Evolutionary conservation across 176 grass and related monocot genomes (phyloP).

Genomic region (Paspalum vaginatum): DNA sequence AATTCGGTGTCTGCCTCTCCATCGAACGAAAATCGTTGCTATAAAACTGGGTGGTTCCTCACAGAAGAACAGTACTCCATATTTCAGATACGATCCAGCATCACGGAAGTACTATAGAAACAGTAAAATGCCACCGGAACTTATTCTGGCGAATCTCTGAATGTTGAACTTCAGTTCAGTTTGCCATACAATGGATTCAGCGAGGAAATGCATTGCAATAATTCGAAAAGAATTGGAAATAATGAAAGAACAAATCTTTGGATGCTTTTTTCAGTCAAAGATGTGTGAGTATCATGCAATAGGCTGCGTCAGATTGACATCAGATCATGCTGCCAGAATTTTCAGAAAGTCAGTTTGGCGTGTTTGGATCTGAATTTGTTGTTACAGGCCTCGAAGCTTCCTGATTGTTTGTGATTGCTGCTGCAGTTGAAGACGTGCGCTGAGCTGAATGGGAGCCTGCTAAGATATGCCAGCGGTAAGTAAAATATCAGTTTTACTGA

Average conservation of each 20-base stretch:
- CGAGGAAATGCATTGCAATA: constrained; percentile 49
- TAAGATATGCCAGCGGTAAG: constrained; percentile 10
- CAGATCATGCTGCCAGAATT: constrained; percentile 17
- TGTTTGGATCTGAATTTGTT: constrained; percentile 50
- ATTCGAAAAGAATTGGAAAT: constrained; percentile 62
- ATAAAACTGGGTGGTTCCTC: background rate
- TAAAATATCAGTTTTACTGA: background rate
- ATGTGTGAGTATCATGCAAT: constrained; percentile 42
- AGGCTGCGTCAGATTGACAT: constrained; percentile 35
- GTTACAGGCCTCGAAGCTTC: constrained; percentile 36
- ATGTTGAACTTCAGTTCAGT: constrained; percentile 36
- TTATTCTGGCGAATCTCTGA: constrained; percentile 30
- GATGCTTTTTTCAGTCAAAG: constrained; percentile 59
- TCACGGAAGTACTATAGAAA: background rate
- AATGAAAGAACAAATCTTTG: constrained; percentile 64
- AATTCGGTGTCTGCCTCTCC: background rate
- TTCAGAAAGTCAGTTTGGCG: constrained; percentile 48
- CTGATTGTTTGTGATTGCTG: constrained; percentile 32
- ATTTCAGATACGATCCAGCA: background rate
- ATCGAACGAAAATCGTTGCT: background rate
- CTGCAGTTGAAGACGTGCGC: constrained; percentile 31
- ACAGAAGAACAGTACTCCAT: background rate
- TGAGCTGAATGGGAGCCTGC: constrained; percentile 58
- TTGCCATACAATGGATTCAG: constrained; percentile 32
- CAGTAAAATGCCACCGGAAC: background rate